Base-by-base conservation (phyloP, 2,329 filamentous ascomycete genomes). In the Dactylella cylindrospora region DNA sequence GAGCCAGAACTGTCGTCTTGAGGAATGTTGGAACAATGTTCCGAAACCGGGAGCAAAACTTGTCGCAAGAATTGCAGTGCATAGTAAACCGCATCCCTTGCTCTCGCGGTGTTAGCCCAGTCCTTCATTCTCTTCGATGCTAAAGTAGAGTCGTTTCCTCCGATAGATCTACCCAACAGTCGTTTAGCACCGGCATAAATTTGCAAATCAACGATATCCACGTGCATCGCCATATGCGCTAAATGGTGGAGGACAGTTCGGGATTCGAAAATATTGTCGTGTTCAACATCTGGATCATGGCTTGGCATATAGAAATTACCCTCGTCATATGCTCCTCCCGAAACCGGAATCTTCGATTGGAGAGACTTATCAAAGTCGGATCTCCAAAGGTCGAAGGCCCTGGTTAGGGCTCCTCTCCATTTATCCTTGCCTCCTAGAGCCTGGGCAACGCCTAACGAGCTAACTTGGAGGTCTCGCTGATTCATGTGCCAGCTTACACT, bases 401-500 rank as follows among this genome's bases (percentile, higher is more conserved):
- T 81, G 1, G 89, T 90, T 26, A 98, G 77, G 3, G 88, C 85
- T 6, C 84, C 83, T 49, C 90, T 84, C 93, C 93, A 97, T 71
- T 91, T 91, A 70, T 95, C 90, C 15, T 90, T 84, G 2, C 86
- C 90, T 2, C 91, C 91, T 1, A 95, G 79, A 0, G 88, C 84
- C 67, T 85, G 83, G 0, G 83, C 82, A 8, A 90, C 88, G 9
- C 86, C 77, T 0, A 97, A 79, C 0, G 90, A 90, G 71, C 85
- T 91, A 57, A 95, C 86, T 74, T 96, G 91, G 10, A 96, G 80
- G 71, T 97, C 93, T 70, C 91, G 82, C 72, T 97, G 90, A 71
- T 95, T 93, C 86, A 97, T 91, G 72, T 97, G 91, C 88, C 90
- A 97, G 70, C 87, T 93, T 23, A 97, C 89, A 67, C 89, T 96